These are phyloP conservation scores for Monilinia laxa DNA, from an alignment of 2,329 filamentous ascomycete species.

Conservation along the genomic window DNA sequence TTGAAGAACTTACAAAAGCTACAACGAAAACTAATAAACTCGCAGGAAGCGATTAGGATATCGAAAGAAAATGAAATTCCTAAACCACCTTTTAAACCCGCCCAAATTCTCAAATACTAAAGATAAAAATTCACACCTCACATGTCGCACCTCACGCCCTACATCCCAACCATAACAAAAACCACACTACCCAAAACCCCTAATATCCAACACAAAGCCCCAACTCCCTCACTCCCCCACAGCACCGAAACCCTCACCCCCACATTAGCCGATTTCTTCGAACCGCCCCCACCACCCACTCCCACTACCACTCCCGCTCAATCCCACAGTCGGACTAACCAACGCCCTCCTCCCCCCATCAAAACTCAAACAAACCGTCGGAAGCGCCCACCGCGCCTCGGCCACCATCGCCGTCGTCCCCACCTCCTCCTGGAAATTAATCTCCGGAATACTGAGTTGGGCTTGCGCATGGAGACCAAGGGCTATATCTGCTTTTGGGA, in stretches of 20 bases:
- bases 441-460: background rate
- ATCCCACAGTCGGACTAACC: background rate
- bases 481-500: slow-evolving; percentile 2
- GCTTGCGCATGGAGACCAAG: slow-evolving; percentile 2
- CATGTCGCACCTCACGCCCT: background rate
- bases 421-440: background rate
- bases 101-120: too few species aligned
- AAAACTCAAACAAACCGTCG: slow-evolving; percentile 18
- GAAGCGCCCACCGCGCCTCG: background rate
- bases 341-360: background rate
- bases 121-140: background rate
- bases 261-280: background rate
- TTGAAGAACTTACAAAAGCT: too few species aligned
- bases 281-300: background rate
- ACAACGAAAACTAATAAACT: too few species aligned
- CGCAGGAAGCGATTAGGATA: too few species aligned
- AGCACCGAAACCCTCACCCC: background rate
- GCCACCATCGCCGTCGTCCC: slow-evolving; percentile 2
- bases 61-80: too few species aligned
- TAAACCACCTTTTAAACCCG: too few species aligned
- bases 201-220: background rate
- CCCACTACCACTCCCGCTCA: background rate
- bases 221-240: background rate
- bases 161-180: background rate
- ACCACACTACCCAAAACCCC: background rate